phyloP scores from a whole-genome alignment of 2,329 filamentous ascomycete species.

The Colletotrichum plurivorum region DNA sequence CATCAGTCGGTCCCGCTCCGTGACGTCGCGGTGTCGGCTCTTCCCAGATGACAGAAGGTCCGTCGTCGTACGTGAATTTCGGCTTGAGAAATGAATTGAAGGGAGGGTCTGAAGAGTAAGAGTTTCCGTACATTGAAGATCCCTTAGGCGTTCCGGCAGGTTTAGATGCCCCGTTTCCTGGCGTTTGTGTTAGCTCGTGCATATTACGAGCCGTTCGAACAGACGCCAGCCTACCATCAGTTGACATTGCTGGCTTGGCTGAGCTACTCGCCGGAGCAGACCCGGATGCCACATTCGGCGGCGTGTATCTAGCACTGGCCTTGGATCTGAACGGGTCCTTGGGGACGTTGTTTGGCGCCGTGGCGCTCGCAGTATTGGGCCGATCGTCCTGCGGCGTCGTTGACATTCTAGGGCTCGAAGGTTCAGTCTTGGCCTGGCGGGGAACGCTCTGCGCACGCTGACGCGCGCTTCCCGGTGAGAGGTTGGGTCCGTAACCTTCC shows the following conservation, averaged over 20 bases:
- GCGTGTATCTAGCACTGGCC: conserved; percentile 41
- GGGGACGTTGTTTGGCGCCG: conserved; percentile 31
- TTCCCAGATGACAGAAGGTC: conserved; percentile 6
- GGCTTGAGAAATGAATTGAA: conserved; percentile 19
- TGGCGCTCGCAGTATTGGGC: conserved; percentile 32
- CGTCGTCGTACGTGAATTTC: conserved; percentile 1
- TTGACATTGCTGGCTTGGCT: conserved; percentile 13
- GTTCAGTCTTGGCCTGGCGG: conserved; percentile 32
- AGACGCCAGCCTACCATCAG: background rate
- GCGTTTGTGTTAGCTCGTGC: background rate
- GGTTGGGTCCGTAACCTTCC: conserved; percentile 36
- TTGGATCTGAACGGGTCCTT: conserved; percentile 38
- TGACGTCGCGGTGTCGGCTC: background rate
- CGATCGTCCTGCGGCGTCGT: conserved; percentile 34
- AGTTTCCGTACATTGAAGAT: conserved; percentile 64
- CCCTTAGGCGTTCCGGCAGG: conserved; percentile 46
- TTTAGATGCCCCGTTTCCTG: conserved; percentile 11
- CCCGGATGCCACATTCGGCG: conserved; percentile 28
- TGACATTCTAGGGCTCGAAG: conserved; percentile 32
- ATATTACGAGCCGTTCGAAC: background rate
- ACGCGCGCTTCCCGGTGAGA: conserved; percentile 43
- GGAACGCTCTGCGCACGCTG: conserved; percentile 52
- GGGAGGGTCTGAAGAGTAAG: conserved; percentile 35
- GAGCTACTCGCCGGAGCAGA: conserved; percentile 12
- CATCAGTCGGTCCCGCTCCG: background rate